phyloP scores from a whole-genome alignment of 2,329 filamentous ascomycete species.

The Colletotrichum horii region DNA sequence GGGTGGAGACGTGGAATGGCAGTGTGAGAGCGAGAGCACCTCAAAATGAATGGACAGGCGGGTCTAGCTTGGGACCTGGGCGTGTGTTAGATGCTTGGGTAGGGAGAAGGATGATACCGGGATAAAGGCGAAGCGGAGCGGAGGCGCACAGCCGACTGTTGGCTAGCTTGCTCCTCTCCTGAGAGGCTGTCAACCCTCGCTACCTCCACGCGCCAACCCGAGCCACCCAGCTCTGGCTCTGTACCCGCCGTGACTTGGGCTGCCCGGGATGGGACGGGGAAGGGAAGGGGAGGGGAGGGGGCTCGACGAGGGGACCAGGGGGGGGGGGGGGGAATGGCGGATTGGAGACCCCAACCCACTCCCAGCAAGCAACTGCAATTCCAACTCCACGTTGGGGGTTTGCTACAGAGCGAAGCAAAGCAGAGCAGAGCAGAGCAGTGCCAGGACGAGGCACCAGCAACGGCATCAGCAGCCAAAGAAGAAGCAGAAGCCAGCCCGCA shows the following conservation, averaged over 20 bases:
- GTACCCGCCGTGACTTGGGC: conserved; percentile 15
- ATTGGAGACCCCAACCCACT: neutral
- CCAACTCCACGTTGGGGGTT: conserved; percentile 5
- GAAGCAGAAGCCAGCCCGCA: neutral
- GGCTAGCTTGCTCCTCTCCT: conserved; percentile 17
- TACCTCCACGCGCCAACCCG: conserved; percentile 15
- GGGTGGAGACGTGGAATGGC: conserved; percentile 6
- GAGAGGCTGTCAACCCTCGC: conserved; percentile 18
- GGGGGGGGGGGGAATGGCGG: neutral
- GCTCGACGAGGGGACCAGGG: conserved; percentile 2
- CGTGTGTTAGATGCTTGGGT: conserved; percentile 22
- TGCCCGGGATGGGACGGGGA: conserved; percentile 12
- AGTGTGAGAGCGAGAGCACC: neutral
- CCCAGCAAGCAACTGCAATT: neutral
- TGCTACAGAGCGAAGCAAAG: neutral
- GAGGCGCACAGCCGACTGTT: conserved; percentile 23
- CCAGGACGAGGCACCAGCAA: neutral
- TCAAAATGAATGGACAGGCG: conserved; percentile 6
- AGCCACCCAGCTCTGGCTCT: conserved; percentile 10
- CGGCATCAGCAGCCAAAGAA: neutral
- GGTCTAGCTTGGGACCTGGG: conserved; percentile 20
- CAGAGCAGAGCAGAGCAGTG: neutral
- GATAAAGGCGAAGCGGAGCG: conserved; percentile 23
- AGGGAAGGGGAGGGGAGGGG: neutral
- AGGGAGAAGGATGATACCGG: conserved; percentile 23